phyloP scores from a whole-genome alignment of 2,329 filamentous ascomycete species.

The Diaporthe citriasiana region DNA sequence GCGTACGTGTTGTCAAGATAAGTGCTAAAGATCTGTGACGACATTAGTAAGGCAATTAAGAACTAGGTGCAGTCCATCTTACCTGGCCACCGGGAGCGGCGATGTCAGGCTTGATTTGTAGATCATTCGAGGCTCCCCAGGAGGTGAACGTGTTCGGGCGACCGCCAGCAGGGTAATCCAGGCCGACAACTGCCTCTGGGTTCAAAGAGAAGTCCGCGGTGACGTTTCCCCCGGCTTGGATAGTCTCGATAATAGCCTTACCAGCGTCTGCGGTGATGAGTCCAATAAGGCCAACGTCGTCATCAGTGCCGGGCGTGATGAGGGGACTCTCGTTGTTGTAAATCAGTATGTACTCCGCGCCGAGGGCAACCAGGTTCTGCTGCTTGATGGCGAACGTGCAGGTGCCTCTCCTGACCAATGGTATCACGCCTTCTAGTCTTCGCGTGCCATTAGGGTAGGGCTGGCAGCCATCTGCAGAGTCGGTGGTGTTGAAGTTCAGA shows the following conservation, averaged over 20 bases:
- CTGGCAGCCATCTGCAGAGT: slow-evolving; percentile 55
- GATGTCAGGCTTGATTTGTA: slow-evolving; percentile 59
- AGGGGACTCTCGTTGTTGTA: slow-evolving; percentile 50
- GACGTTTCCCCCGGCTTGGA: slow-evolving; percentile 50
- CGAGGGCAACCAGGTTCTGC: slow-evolving; percentile 49
- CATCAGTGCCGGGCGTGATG: background rate
- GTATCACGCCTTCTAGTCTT: slow-evolving; percentile 57
- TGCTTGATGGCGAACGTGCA: slow-evolving; percentile 47
- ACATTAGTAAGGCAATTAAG: background rate
- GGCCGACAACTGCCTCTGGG: slow-evolving; percentile 11
- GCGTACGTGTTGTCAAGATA: slow-evolving; percentile 54
- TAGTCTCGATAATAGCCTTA: slow-evolving; percentile 50
- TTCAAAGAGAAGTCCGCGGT: slow-evolving; percentile 48
- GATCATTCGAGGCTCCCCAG: slow-evolving; percentile 60
- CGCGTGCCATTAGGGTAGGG: slow-evolving; percentile 54
- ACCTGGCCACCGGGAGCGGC: slow-evolving; percentile 56
- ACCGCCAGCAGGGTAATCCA: slow-evolving; percentile 48
- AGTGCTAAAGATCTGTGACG: slow-evolving; percentile 57
- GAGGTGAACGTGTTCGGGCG: slow-evolving; percentile 56
- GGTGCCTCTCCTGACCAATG: slow-evolving; percentile 56
- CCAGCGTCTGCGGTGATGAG: slow-evolving; percentile 48
- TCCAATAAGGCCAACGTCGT: slow-evolving; percentile 36
- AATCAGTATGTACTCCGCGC: slow-evolving; percentile 51
- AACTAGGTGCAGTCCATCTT: background rate
- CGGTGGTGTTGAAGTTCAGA: slow-evolving; percentile 44